Percentiles rank a stretch among this genome's conserved stretches.
Evolutionary conservation across 2,329 filamentous ascomycete species (phyloP).

Genomic region (Beauveria caledonica): DNA sequence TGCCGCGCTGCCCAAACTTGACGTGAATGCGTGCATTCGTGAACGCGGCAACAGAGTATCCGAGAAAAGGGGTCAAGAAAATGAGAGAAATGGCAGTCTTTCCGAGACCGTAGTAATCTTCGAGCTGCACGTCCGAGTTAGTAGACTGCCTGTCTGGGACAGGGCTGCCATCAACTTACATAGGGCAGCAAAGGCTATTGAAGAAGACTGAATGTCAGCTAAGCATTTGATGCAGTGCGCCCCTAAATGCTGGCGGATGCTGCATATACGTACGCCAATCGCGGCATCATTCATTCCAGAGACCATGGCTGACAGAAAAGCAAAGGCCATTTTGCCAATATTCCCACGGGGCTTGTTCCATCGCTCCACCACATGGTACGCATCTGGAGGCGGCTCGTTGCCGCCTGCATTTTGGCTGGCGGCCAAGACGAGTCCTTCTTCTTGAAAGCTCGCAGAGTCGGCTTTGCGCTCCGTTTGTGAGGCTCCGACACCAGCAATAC

Average conservation of each 20-base stretch:
- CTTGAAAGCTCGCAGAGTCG: neutral
- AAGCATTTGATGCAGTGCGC: too few species aligned
- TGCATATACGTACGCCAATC: conserved; percentile 40
- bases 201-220: conserved; percentile 13
- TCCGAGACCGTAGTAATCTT: conserved; percentile 50
- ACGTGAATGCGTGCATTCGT: conserved; percentile 54
- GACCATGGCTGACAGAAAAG: conserved; percentile 51
- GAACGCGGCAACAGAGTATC: conserved; percentile 53
- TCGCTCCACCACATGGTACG: conserved; percentile 21
- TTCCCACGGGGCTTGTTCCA: conserved; percentile 31
- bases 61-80: conserved; percentile 55
- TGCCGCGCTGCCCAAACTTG: conserved; percentile 55
- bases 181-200: conserved; percentile 32
- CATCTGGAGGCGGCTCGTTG: conserved; percentile 19
- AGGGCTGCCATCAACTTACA: conserved; percentile 18
- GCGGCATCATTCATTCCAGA: conserved; percentile 57
- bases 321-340: conserved; percentile 25
- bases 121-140: conserved; percentile 34
- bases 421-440: neutral
- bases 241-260: too few species aligned
- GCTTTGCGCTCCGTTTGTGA: neutral
- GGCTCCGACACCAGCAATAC: neutral
- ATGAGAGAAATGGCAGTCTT: conserved; percentile 55
- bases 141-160: neutral
- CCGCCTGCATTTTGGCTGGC: neutral